Percentiles rank a stretch among this genome's conserved stretches.
These are phyloP conservation scores for Pleurostoma richardsiae DNA, from an alignment of 2,329 filamentous ascomycete genomes.

Conservation along the genomic window DNA sequence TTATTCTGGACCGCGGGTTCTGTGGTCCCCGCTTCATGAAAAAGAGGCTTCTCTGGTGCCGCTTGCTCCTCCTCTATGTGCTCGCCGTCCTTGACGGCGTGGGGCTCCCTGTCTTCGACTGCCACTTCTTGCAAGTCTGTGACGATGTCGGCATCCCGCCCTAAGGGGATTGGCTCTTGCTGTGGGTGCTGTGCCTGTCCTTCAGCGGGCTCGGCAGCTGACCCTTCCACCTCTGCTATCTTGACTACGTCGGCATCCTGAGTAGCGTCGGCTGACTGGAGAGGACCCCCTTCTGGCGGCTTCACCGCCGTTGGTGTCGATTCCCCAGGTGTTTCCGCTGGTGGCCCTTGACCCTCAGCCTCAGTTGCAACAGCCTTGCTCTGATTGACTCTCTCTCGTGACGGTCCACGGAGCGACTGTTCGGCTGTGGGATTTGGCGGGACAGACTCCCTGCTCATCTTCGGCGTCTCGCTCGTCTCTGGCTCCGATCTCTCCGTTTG, in stretches of 20 bases:
- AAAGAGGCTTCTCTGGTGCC: conserved; percentile 9
- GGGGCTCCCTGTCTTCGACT: not conserved
- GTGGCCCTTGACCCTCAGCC: not conserved
- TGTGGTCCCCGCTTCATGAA: conserved; percentile 10
- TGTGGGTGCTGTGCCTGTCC: too few relatives aligned
- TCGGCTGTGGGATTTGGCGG: not conserved
- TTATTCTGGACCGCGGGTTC: conserved; percentile 8
- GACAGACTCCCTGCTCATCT: not conserved
- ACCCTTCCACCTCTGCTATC: not conserved
- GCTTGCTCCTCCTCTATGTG: not conserved
- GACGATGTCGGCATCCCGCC: not conserved
- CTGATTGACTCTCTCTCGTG: too few relatives aligned
- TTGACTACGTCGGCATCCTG: not conserved
- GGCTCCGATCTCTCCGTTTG: not conserved
- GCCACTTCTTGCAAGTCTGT: not conserved
- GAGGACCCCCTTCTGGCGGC: not conserved
- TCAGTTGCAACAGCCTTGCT: too few relatives aligned
- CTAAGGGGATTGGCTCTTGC: too few relatives aligned
- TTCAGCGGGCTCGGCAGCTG: too few relatives aligned
- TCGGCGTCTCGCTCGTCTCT: not conserved
- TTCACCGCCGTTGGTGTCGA: not conserved
- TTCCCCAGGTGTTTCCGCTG: not conserved
- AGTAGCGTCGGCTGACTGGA: not conserved
- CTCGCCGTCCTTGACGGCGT: not conserved
- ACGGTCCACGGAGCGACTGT: too few relatives aligned